Evolutionary conservation across 768 basidiomycete species (phyloP), one percentile per base, ranked within the genome.

Genomic region (Podaxis sp.): DNA sequence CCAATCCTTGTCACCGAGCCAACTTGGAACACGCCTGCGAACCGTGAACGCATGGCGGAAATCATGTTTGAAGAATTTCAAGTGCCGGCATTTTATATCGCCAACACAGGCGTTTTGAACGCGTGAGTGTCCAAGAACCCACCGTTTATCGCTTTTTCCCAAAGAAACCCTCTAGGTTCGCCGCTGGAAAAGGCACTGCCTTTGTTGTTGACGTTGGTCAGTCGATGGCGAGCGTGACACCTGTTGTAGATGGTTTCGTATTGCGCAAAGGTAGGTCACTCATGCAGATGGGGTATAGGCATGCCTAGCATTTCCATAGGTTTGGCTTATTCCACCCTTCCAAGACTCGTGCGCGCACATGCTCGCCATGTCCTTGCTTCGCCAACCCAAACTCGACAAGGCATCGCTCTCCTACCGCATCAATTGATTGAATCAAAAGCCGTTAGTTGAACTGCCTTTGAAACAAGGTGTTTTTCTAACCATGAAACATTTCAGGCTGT

Each of bases 21-120:
- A 5, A 88, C 95, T 2, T 99, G 97, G 97, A 98, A 98, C 71
- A 92, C 93, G 0, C 79, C 87, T 21, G 87, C 87, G n/a, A 93
- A 97, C 69, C 79, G 96, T 62, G 94, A 98, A 76, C 83, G 89
- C 57, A 91, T 98, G 89, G 91, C 94, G 10, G 94, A 98, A 75
- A 90, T 97, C 50, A 91, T 97, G 87, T 98, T 98, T 68, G 97
- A 99, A 73, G 90, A 96, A 66, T 96, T 97, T 67, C 79, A 91
- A 50, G 90, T 89, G 5, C 96, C 97, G 7, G 97, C 95, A 2
- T 95, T 96, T 75, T 99, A 98, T 71, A 91, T 96, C 40, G 94
- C 95, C 14, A 97, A 98, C 70, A 91, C 91, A 23, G 90, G 92
- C 21, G 96, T 98, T 13, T 75, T 98, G 59, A 95, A 92, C 70